These are phyloP conservation scores for Pestalotiopsis sp. DNA, from an alignment of 2,329 filamentous ascomycete genomes.

Conservation along the genomic window DNA sequence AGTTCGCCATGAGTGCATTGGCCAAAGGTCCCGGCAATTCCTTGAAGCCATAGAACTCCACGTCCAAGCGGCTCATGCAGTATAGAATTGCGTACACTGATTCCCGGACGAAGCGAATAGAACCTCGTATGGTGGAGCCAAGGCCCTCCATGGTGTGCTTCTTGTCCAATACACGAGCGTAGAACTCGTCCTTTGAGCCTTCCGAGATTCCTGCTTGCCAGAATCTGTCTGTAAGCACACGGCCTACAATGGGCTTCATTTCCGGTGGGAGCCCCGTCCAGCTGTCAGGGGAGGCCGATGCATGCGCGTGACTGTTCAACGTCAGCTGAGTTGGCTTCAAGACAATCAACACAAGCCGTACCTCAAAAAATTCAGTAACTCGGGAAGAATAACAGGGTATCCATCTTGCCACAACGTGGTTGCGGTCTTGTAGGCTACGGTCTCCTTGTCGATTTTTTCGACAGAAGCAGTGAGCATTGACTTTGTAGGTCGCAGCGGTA, in stretches of 20 bases:
- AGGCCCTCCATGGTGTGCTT: constrained; percentile 90
- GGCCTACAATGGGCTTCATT: constrained; percentile 74
- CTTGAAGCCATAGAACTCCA: constrained; percentile 87
- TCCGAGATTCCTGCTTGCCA: constrained; percentile 98
- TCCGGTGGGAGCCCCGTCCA: constrained; percentile 79
- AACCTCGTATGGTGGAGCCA: constrained; percentile 87
- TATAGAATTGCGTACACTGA: constrained; percentile 93
- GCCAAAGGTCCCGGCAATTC: constrained; percentile 84
- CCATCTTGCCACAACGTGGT: constrained; percentile 83
- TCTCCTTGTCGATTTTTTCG: constrained; percentile 79
- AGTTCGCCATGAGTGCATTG: constrained; percentile 81
- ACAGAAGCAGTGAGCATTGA: constrained; percentile 91
- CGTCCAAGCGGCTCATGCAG: constrained; percentile 85
- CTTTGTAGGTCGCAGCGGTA: constrained; percentile 87
- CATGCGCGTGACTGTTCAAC: constrained; percentile 75
- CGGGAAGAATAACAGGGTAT: constrained; percentile 81
- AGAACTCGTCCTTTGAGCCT: constrained; percentile 96
- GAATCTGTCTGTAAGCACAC: constrained; percentile 90
- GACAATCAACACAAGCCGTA: constrained; percentile 32
- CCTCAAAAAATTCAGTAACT: constrained; percentile 81
- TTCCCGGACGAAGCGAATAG: constrained; percentile 87
- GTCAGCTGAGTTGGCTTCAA: background rate
- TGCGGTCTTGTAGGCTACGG: constrained; percentile 73
- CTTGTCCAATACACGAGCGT: constrained; percentile 85
- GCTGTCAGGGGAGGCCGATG: constrained; percentile 83